Percentiles rank a stretch among this genome's conserved stretches.
phyloP scores from a whole-genome alignment of 1,139 yeast species.

The Taphrina wiesneri region DNA sequence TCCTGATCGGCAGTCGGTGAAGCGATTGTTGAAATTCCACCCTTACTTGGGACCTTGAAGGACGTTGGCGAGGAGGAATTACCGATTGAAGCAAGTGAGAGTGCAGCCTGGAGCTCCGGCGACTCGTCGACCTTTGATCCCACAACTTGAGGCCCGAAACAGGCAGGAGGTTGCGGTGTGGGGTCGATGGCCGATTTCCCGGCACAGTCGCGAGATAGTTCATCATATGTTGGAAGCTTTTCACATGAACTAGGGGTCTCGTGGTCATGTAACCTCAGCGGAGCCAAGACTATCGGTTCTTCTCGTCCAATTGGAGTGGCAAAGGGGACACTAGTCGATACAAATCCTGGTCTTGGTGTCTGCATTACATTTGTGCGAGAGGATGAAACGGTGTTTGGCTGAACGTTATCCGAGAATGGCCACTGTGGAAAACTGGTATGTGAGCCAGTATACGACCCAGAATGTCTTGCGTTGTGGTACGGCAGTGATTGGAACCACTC shows the following conservation, averaged over 20 bases:
- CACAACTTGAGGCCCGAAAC: background rate
- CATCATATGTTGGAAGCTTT: constrained; percentile 1
- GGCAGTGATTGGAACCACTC: constrained; percentile 5
- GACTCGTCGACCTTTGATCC: background rate
- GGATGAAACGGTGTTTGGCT: background rate
- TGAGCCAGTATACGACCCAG: background rate
- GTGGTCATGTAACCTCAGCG: background rate
- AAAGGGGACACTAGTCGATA: background rate
- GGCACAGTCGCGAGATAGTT: background rate
- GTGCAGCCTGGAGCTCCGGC: constrained; percentile 13
- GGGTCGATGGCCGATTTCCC: background rate
- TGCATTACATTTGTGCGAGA: background rate
- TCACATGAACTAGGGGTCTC: background rate
- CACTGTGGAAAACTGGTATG: background rate
- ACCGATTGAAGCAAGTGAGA: constrained; percentile 10
- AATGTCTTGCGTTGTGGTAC: background rate
- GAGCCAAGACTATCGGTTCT: background rate
- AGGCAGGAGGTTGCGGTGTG: background rate
- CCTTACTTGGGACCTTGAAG: background rate
- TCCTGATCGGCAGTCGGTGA: background rate
- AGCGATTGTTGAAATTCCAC: background rate
- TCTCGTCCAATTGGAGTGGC: background rate
- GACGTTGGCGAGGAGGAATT: background rate
- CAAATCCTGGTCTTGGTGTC: background rate
- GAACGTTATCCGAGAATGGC: background rate